Percentiles rank a stretch among this genome's conserved stretches.
These are phyloP conservation scores for Porcisia hertigi DNA, from an alignment of 208 protist genomes.

Conservation along the genomic window DNA sequence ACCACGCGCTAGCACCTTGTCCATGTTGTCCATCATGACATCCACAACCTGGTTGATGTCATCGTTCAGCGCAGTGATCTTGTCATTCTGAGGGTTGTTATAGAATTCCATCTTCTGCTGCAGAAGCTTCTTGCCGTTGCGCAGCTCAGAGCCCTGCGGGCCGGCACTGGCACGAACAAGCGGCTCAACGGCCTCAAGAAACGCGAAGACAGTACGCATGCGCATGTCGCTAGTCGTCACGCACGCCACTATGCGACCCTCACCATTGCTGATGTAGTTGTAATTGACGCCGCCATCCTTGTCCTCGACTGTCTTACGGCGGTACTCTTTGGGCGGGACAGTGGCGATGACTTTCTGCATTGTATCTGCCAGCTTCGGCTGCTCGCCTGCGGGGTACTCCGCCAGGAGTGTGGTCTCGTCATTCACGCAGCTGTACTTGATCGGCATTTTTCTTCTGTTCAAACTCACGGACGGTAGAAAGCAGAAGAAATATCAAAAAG, in stretches of 20 bases:
- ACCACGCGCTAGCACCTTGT: constrained; percentile 88
- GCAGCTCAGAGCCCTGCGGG: constrained; percentile 60
- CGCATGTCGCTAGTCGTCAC: constrained; percentile 87
- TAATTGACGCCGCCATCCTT: constrained; percentile 91
- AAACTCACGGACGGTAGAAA: neutral
- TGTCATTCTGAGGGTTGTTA: constrained; percentile 92
- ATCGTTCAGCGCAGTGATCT: constrained; percentile 87
- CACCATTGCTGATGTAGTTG: constrained; percentile 92
- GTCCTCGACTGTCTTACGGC: constrained; percentile 89
- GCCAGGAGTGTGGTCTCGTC: constrained; percentile 78
- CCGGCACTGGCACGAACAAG: constrained; percentile 63
- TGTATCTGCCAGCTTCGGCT: constrained; percentile 79
- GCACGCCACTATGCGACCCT: constrained; percentile 86
- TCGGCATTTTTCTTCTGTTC: constrained; percentile 52
- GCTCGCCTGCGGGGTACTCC: constrained; percentile 76
- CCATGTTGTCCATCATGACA: constrained; percentile 95
- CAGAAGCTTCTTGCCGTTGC: constrained; percentile 90
- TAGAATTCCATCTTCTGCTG: constrained; percentile 95
- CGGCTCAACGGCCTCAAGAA: constrained; percentile 90
- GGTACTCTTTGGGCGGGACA: constrained; percentile 83
- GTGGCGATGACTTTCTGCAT: constrained; percentile 92
- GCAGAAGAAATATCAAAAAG: neutral
- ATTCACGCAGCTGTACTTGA: constrained; percentile 92
- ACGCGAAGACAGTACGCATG: constrained; percentile 91
- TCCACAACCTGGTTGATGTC: constrained; percentile 92